Conservation (phyloP, 2,329 filamentous ascomycete species). For the Didymella lethalis region DNA sequence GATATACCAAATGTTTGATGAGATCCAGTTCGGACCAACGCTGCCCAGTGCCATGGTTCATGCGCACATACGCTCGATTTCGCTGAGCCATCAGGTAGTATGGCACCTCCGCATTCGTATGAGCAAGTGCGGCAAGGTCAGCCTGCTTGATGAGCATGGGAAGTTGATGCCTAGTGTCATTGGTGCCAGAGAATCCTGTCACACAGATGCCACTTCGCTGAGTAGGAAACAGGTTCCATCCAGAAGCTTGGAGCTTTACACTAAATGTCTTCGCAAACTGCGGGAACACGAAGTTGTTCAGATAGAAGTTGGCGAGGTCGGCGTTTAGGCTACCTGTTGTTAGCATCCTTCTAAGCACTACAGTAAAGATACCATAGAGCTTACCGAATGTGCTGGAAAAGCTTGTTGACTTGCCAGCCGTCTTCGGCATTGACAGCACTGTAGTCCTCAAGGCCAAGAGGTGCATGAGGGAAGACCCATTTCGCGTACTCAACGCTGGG, state of each 20-base stretch:
- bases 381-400: constrained; percentile 47
- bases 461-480: constrained; percentile 59
- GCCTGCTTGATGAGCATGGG: constrained; percentile 69
- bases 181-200: constrained; percentile 77
- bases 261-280: constrained; percentile 70
- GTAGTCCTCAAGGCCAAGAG: constrained; percentile 60
- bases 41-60: constrained; percentile 23
- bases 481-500: constrained; percentile 64
- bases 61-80: constrained; percentile 59
- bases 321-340: constrained; percentile 51
- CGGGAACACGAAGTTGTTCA: constrained; percentile 72
- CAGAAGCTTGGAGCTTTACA: constrained; percentile 69
- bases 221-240: constrained; percentile 65
- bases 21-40: constrained; percentile 59
- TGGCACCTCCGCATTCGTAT: constrained; percentile 71
- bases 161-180: constrained; percentile 67
- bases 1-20: constrained; percentile 50
- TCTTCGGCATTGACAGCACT: constrained; percentile 69
- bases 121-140: constrained; percentile 63
- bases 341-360: background rate
- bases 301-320: constrained; percentile 68
- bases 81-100: constrained; percentile 63
- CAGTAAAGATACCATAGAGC: background rate
- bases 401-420: constrained; percentile 53
- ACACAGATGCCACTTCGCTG: constrained; percentile 51